Conservation (phyloP, 257 asterid species). For the Salvia splendens region DNA sequence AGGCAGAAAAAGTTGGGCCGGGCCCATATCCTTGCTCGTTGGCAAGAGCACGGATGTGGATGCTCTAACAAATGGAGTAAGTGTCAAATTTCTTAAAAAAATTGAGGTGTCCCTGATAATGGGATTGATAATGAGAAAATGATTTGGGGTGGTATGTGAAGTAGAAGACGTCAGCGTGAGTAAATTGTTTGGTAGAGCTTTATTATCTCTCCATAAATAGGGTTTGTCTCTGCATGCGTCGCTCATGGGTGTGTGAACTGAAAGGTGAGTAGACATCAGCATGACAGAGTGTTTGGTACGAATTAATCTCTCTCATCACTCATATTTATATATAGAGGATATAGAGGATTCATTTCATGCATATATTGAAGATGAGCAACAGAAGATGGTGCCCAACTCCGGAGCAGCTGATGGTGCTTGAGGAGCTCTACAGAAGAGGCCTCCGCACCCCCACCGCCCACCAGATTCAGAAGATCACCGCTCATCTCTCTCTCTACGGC, state of each 20-base stretch:
- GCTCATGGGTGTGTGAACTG: slow-evolving; percentile 2
- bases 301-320: slow-evolving; percentile 7
- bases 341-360: no score
- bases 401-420: slow-evolving; percentile 75
- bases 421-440: slow-evolving; percentile 70
- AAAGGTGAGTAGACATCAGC: slow-evolving; percentile 35
- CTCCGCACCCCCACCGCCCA: slow-evolving; percentile 63
- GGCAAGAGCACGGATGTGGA: no score
- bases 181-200: slow-evolving; percentile 27
- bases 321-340: no score
- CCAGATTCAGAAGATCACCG: slow-evolving; percentile 73
- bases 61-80: no score
- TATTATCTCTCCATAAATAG: not conserved
- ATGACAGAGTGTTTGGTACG: slow-evolving; percentile 39
- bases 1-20: no score
- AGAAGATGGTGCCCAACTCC: slow-evolving; percentile 89
- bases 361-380: slow-evolving; percentile 5
- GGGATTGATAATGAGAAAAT: no score
- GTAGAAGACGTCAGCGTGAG: slow-evolving; percentile 40
- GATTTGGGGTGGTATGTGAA: not conserved
- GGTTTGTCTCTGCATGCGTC: not conserved
- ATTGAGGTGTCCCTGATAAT: no score
- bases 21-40: no score
- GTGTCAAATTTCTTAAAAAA: no score
- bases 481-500: slow-evolving; percentile 65